phyloP scores from a whole-genome alignment of 2,329 filamentous ascomycete genomes.

The Exophiala sideris region DNA sequence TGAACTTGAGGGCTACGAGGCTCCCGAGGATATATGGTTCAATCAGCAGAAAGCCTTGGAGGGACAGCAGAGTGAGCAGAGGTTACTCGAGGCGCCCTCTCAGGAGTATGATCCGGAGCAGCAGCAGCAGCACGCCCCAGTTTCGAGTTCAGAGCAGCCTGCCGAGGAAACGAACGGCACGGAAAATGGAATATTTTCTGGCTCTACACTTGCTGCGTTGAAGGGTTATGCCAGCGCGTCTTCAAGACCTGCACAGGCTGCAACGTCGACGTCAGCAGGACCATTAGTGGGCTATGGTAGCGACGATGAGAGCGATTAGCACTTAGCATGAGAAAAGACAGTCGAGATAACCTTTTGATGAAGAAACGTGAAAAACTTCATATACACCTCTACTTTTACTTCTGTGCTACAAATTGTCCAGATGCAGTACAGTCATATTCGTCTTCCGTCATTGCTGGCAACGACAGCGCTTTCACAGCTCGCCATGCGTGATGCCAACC shows the following conservation, averaged over 20 bases:
- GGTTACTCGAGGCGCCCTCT: conserved; percentile 45
- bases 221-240: conserved; percentile 48
- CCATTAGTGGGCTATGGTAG: conserved; percentile 86
- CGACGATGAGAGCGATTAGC: conserved; percentile 70
- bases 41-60: conserved; percentile 70
- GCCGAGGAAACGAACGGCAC: conserved; percentile 7
- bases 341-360: no score
- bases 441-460: background rate
- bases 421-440: no score
- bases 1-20: conserved; percentile 85
- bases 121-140: conserved; percentile 18
- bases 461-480: conserved; percentile 7
- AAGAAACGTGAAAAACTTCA: background rate
- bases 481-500: conserved; percentile 25
- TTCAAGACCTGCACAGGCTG: conserved; percentile 37
- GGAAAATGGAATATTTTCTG: conserved; percentile 70
- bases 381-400: no score
- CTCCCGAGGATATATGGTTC: conserved; percentile 91
- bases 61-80: conserved; percentile 52
- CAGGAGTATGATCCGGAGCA: conserved; percentile 37
- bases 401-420: no score
- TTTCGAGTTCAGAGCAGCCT: background rate
- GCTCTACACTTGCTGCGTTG: conserved; percentile 75
- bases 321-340: no score
- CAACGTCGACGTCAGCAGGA: conserved; percentile 57